phyloP scores from a whole-genome alignment of 768 basidiomycete genomes.

The Russula sp. region DNA sequence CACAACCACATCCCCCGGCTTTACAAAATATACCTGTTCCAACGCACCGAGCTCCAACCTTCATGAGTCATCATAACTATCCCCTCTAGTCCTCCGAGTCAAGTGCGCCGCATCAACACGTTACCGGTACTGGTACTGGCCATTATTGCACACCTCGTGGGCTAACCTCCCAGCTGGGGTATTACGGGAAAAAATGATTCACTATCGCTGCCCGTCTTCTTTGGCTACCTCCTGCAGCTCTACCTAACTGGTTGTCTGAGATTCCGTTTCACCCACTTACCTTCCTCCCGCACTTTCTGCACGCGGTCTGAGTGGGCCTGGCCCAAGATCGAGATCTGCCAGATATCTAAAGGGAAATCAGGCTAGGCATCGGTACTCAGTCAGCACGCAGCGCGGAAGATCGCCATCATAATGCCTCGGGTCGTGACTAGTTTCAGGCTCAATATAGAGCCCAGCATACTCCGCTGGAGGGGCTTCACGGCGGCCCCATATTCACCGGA shows the following conservation, averaged over 20 bases:
- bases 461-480: background rate
- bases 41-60: background rate
- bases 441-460: background rate
- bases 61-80: background rate
- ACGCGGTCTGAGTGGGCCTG: background rate
- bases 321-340: background rate
- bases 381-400: background rate
- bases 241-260: background rate
- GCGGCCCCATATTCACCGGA: background rate
- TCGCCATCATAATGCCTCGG: background rate
- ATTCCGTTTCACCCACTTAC: background rate
- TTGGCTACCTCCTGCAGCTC: background rate
- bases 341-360: background rate
- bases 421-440: background rate
- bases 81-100: background rate
- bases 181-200: background rate
- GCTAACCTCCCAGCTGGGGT: background rate
- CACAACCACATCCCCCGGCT: too few relatives aligned
- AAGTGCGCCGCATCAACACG: background rate
- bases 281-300: background rate
- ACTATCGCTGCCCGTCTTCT: background rate
- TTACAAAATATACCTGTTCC: too few relatives aligned
- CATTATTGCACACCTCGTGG: background rate
- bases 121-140: background rate
- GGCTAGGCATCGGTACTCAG: background rate